Evolutionary conservation across 768 basidiomycete genomes (phyloP).

Genomic region (Crucibulum laeve): DNA sequence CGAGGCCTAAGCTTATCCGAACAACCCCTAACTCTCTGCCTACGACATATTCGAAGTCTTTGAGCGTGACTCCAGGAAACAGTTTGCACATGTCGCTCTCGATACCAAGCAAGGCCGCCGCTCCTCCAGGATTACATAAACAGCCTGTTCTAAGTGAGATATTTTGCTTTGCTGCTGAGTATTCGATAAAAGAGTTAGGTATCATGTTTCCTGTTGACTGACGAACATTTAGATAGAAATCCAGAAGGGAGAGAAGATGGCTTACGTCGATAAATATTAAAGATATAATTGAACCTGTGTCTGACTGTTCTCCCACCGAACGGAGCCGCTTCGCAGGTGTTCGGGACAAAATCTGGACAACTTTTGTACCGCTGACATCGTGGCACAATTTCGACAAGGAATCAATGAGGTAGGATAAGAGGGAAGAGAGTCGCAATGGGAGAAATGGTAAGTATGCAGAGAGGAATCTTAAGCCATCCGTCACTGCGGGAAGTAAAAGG

Average conservation of each 20-base stretch:
- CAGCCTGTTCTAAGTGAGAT: conserved; percentile 83
- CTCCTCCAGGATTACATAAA: conserved; percentile 86
- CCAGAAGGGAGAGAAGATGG: conserved; percentile 8
- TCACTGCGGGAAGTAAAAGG: conserved; percentile 70
- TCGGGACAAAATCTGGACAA: conserved; percentile 67
- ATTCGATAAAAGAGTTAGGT: conserved; percentile 70
- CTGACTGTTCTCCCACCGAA: conserved; percentile 60
- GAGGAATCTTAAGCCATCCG: conserved; percentile 73
- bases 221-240: conserved; percentile 2
- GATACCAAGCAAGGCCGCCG: conserved; percentile 66
- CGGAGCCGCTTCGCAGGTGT: conserved; percentile 48
- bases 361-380: conserved; percentile 51
- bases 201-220: conserved; percentile 66
- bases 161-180: conserved; percentile 55
- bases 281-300: conserved; percentile 60
- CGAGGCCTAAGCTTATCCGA: conserved; percentile 74
- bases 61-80: conserved; percentile 53
- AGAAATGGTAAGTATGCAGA: conserved; percentile 78
- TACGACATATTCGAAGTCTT: conserved; percentile 55
- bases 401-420: conserved; percentile 56
- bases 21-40: conserved; percentile 73
- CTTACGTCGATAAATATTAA: conserved; percentile 62
- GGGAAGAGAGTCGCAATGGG: conserved; percentile 67
- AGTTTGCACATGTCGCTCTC: conserved; percentile 60
- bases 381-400: conserved; percentile 59